Evolutionary conservation across 306 rosid species (phyloP).

Genomic region (Acmispon strigosus): DNA sequence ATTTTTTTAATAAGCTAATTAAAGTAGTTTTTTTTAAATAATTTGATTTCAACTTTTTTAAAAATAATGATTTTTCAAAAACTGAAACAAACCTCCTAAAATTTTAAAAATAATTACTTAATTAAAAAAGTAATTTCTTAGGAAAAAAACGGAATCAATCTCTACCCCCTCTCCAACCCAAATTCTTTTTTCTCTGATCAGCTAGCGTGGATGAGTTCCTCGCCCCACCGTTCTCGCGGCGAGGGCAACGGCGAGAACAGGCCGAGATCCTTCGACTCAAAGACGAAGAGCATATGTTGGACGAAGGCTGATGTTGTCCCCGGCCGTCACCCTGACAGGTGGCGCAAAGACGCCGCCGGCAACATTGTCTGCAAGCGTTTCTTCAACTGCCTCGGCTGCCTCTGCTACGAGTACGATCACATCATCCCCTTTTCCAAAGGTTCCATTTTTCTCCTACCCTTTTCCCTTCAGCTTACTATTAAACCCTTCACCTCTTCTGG

Average conservation of each 20-base stretch:
- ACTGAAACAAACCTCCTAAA: too few relatives aligned
- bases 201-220: slow-evolving; percentile 40
- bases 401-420: slow-evolving; percentile 94
- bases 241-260: slow-evolving; percentile 36
- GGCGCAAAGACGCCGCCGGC: slow-evolving; percentile 94
- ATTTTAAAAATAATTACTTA: too few relatives aligned
- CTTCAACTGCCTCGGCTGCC: slow-evolving; percentile 83
- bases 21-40: too few relatives aligned
- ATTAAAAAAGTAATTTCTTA: too few relatives aligned
- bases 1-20: too few relatives aligned
- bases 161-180: too few relatives aligned
- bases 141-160: too few relatives aligned
- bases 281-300: slow-evolving; percentile 69
- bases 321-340: slow-evolving; percentile 94
- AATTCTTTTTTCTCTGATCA: not conserved
- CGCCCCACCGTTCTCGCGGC: slow-evolving; percentile 49
- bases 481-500: not conserved
- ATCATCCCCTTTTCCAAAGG: slow-evolving; percentile 88
- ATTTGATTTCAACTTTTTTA: too few relatives aligned
- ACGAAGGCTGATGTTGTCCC: slow-evolving; percentile 53
- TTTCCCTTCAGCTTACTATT: not conserved
- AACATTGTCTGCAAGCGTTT: slow-evolving; percentile 90
- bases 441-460: slow-evolving; percentile 13
- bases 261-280: slow-evolving; percentile 59
- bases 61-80: too few relatives aligned